phyloP scores from a whole-genome alignment of 2,329 filamentous ascomycete genomes.

The Bipolaris oryzae region DNA sequence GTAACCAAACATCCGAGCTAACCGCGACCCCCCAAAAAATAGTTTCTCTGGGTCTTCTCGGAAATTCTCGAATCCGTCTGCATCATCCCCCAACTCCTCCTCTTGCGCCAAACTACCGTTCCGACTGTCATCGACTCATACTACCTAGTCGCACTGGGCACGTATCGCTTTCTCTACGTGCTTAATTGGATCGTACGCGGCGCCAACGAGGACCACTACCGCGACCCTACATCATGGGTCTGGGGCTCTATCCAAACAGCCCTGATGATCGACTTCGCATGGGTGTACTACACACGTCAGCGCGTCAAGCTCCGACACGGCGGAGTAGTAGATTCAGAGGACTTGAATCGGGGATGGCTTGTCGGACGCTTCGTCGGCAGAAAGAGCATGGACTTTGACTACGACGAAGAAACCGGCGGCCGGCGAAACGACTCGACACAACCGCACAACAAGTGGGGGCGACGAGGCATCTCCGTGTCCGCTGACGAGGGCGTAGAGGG shows the following conservation, averaged over 20 bases:
- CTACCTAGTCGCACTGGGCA: conserved; percentile 85
- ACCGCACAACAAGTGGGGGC: conserved; percentile 60
- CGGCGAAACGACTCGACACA: conserved; percentile 40
- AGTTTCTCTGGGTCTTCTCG: conserved; percentile 88
- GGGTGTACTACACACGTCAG: conserved; percentile 94
- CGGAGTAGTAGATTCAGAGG: conserved; percentile 87
- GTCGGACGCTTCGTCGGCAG: conserved; percentile 77
- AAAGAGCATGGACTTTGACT: conserved; percentile 56
- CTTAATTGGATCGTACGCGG: conserved; percentile 85
- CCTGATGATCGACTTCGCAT: conserved; percentile 91
- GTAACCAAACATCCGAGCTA: neutral
- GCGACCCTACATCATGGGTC: conserved; percentile 76
- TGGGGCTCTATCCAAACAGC: conserved; percentile 90
- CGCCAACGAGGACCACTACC: conserved; percentile 61
- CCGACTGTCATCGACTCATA: conserved; percentile 97
- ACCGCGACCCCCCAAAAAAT: conserved; percentile 8
- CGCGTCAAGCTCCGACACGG: conserved; percentile 90
- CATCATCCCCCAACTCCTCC: conserved; percentile 86
- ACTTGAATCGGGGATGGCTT: conserved; percentile 83
- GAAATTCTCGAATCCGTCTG: conserved; percentile 90
- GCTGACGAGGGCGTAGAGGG: conserved; percentile 60
- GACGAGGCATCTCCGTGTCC: conserved; percentile 63
- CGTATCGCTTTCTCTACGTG: conserved; percentile 87
- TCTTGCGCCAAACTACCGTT: conserved; percentile 91
- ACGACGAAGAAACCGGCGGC: conserved; percentile 61